These are phyloP conservation scores for Jamesozyma piceae DNA, from an alignment of 805 yeast species.

Conservation along the genomic window DNA sequence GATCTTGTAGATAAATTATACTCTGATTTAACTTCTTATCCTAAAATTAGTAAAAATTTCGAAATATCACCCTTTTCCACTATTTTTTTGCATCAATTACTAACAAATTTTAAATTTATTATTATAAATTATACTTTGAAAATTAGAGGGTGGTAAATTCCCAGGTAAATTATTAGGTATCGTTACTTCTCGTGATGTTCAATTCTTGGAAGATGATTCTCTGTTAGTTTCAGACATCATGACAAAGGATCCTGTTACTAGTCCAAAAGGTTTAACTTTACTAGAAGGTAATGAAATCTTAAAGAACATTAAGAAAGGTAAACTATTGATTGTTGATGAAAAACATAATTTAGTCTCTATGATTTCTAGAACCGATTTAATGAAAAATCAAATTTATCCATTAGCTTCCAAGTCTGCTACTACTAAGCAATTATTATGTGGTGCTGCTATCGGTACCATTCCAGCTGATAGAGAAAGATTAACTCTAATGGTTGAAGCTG, in stretches of 20 bases:
- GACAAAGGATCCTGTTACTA: conserved; percentile 85
- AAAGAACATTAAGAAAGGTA: conserved; percentile 92
- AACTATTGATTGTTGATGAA: conserved; percentile 83
- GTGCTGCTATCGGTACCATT: conserved; percentile 97
- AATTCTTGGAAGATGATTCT: conserved; percentile 72
- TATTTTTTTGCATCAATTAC: not conserved
- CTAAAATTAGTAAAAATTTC: not conserved
- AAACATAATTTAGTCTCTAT: conserved; percentile 72
- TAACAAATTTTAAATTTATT: conserved; percentile 1
- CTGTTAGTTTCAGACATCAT: conserved; percentile 65
- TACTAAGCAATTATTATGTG: conserved; percentile 93
- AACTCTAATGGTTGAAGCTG: conserved; percentile 79
- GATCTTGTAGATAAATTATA: conserved; percentile 79
- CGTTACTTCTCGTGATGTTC: conserved; percentile 93
- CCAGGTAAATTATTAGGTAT: conserved; percentile 91
- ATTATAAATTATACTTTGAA: not conserved
- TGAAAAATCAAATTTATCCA: conserved; percentile 90
- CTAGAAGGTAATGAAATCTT: conserved; percentile 83
- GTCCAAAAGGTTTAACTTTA: conserved; percentile 70
- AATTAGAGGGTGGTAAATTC: conserved; percentile 70
- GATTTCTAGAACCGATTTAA: conserved; percentile 91
- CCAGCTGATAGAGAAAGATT: conserved; percentile 83
- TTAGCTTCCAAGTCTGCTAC: conserved; percentile 86
- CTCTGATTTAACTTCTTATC: not conserved
- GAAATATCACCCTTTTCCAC: conserved; percentile 1